Conservation (phyloP, 371 early-diverging fungal genomes). For the Zopfochytrium polystomum region DNA sequence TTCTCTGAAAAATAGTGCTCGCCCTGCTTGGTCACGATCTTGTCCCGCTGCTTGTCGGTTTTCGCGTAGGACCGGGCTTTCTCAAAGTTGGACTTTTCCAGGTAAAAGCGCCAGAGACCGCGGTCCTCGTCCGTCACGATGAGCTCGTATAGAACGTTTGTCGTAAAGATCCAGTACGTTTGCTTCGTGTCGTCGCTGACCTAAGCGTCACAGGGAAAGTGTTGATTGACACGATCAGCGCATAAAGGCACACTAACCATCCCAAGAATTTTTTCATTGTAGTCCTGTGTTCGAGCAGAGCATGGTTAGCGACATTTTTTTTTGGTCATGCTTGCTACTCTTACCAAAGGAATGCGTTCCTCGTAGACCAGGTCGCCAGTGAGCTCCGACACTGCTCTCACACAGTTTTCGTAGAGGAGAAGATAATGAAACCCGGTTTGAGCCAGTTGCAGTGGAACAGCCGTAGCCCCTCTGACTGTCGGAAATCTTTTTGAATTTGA, state of each 20-base stretch:
- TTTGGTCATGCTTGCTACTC: too few species aligned
- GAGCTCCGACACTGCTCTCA: constrained; percentile 74
- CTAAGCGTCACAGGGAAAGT: too few species aligned
- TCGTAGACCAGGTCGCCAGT: constrained; percentile 79
- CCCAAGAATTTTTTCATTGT: constrained; percentile 9
- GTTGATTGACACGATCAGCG: neutral
- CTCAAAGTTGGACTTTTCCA: constrained; percentile 61
- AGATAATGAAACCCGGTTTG: constrained; percentile 86
- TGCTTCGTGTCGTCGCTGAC: constrained; percentile 70
- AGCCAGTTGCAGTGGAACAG: constrained; percentile 67
- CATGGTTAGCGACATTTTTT: neutral
- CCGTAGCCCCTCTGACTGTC: too few species aligned
- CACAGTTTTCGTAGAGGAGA: constrained; percentile 67
- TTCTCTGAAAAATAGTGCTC: constrained; percentile 75
- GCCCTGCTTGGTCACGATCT: constrained; percentile 78
- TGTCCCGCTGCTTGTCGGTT: constrained; percentile 61
- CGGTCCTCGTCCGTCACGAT: constrained; percentile 84
- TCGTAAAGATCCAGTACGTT: constrained; percentile 88
- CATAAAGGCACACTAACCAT: constrained; percentile 54
- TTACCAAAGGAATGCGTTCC: constrained; percentile 63
- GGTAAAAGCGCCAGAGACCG: constrained; percentile 86
- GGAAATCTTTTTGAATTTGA: too few species aligned
- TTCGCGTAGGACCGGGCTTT: constrained; percentile 73
- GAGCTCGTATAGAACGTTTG: constrained; percentile 75
- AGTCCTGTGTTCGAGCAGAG: constrained; percentile 2